These are phyloP conservation scores for Colletotrichum sp. DNA, from an alignment of 2,329 filamentous ascomycete species.

Conservation along the genomic window DNA sequence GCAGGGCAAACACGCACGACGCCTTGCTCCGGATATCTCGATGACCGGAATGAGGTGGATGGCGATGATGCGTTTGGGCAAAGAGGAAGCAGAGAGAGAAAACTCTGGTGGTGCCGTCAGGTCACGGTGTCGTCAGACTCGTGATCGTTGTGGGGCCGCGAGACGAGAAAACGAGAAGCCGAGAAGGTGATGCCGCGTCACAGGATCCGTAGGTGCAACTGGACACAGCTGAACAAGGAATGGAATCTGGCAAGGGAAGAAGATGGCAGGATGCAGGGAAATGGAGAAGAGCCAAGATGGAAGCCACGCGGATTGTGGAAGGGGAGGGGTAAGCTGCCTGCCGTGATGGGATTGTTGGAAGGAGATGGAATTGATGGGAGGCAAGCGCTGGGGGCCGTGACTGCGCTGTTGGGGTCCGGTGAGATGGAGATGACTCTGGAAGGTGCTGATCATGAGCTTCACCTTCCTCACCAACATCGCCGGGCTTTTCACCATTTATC, in stretches of 20 bases:
- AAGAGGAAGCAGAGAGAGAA: conserved; percentile 8
- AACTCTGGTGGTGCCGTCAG: not conserved
- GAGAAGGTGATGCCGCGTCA: not conserved
- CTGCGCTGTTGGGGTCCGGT: not conserved
- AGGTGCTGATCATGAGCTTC: not conserved
- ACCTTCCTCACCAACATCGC: not conserved
- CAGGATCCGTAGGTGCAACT: not conserved
- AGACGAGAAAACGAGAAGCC: not conserved
- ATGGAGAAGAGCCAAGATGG: not conserved
- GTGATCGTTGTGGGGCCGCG: not conserved
- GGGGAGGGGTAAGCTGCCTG: not conserved
- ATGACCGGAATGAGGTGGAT: not conserved
- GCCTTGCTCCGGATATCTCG: not conserved
- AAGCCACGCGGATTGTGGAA: not conserved
- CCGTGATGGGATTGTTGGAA: not conserved
- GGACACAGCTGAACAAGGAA: conserved; percentile 1
- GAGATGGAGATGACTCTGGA: not conserved
- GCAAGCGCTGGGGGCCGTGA: not conserved
- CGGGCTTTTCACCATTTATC: not conserved
- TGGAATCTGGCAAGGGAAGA: not conserved
- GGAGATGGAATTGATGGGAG: not conserved
- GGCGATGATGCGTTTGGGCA: not conserved
- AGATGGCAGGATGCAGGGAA: not conserved
- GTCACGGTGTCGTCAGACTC: conserved; percentile 5
- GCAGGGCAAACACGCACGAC: not conserved